Evolutionary conservation across 1,284 basidiomycete genomes (phyloP).

Genomic region (Coniophora puteana): DNA sequence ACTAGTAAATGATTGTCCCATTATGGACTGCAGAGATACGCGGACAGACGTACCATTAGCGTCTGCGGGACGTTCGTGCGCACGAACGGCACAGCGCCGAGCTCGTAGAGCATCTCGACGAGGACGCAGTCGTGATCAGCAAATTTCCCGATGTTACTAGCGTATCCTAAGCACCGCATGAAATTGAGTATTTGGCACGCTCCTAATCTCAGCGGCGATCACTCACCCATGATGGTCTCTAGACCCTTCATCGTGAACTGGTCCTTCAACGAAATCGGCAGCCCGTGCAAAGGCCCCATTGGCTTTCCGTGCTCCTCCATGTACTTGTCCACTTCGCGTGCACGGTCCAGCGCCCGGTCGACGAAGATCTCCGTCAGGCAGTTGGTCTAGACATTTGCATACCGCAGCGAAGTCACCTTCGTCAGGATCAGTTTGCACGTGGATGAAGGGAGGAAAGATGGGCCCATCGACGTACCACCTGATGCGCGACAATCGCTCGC

Average conservation of each 20-base stretch:
- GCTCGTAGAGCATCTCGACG: conserved; percentile 36
- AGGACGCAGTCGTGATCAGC: conserved; percentile 35
- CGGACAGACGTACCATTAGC: conserved; percentile 35
- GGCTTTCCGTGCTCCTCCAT: conserved; percentile 24
- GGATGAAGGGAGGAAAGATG: background rate
- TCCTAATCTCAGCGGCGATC: too few species aligned
- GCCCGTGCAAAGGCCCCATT: conserved; percentile 49
- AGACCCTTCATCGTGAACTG: conserved; percentile 57
- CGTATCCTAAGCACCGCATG: conserved; percentile 30
- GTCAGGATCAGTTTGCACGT: conserved; percentile 4
- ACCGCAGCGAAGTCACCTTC: conserved; percentile 10
- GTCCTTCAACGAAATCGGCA: conserved; percentile 64
- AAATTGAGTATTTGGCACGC: conserved; percentile 16
- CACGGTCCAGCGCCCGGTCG: conserved; percentile 54
- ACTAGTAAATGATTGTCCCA: conserved; percentile 9
- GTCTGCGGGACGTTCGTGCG: conserved; percentile 48
- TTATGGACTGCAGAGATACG: too few species aligned
- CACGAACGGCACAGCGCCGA: conserved; percentile 45
- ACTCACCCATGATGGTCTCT: conserved; percentile 52
- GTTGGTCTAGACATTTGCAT: conserved; percentile 49
- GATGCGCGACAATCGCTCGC: conserved; percentile 78
- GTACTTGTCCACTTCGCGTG: conserved; percentile 54
- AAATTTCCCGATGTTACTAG: conserved; percentile 36
- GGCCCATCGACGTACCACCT: conserved; percentile 51
- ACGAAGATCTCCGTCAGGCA: conserved; percentile 71